phyloP scores from a whole-genome alignment of 495 filamentous ascomycete genomes.

The Pseudomonodictys pantanalensis region DNA sequence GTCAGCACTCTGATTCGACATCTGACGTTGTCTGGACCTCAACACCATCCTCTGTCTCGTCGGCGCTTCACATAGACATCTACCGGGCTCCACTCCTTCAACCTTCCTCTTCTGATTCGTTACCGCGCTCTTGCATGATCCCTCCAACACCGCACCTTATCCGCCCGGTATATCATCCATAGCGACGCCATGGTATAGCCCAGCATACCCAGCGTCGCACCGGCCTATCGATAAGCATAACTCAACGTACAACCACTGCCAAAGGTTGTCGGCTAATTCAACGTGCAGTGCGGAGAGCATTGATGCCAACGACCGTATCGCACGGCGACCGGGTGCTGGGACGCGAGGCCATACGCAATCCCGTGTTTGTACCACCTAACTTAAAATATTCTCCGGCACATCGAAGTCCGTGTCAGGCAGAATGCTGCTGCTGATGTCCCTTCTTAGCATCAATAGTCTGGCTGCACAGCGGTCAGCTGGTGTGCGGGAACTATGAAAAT shows the following conservation, averaged over 20 bases:
- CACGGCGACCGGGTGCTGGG: conserved; percentile 10
- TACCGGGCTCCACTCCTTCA: not conserved
- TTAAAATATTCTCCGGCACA: not conserved
- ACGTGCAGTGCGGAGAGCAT: not conserved
- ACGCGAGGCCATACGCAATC: not conserved
- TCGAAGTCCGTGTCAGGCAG: not conserved
- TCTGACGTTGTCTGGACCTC: not conserved
- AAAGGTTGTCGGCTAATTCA: conserved; percentile 17
- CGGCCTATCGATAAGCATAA: conserved; percentile 16
- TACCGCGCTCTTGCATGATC: not conserved
- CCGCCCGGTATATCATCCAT: conserved; percentile 16
- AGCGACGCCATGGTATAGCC: conserved; percentile 1
- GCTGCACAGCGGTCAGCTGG: not conserved
- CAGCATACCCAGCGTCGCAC: not conserved
- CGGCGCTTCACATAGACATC: not conserved
- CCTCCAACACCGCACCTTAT: conserved; percentile 10
- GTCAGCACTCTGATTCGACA: not conserved
- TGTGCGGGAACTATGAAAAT: not conserved
- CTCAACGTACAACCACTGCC: not conserved
- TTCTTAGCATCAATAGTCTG: not conserved
- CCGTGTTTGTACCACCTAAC: not conserved
- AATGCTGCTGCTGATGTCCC: too few relatives aligned
- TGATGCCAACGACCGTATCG: not conserved
- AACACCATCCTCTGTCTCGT: not conserved
- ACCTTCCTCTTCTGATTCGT: not conserved